Evolutionary conservation across 306 rosid species (phyloP).

Genomic region (Cucumis sativus): DNA sequence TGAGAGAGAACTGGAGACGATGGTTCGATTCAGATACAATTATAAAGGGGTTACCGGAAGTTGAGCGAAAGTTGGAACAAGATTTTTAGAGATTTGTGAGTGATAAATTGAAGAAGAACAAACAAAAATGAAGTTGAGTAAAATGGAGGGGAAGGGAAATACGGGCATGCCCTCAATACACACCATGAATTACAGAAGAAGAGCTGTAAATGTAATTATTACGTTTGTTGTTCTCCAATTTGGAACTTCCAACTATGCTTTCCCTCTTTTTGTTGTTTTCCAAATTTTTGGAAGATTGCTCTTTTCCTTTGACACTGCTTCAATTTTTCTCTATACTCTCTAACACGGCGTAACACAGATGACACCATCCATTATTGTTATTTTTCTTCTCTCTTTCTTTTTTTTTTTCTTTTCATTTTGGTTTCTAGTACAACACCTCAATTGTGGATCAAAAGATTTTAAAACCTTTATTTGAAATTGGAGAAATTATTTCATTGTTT

Average conservation of each 20-base stretch:
- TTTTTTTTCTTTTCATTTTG: too few species aligned
- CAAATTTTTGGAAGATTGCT: background rate
- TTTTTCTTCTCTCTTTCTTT: too few species aligned
- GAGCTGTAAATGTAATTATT: background rate
- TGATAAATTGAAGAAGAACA: background rate
- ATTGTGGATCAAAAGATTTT: too few species aligned
- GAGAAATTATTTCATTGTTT: too few species aligned
- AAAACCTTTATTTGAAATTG: too few species aligned
- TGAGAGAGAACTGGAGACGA: background rate
- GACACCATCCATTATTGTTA: background rate
- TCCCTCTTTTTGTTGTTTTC: background rate
- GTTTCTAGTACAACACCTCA: too few species aligned
- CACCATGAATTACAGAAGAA: background rate
- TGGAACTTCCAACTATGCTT: background rate
- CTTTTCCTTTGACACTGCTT: background rate
- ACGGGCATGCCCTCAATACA: background rate
- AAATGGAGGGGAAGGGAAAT: background rate
- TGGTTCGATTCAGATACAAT: background rate
- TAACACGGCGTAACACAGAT: background rate
- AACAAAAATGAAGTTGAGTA: background rate
- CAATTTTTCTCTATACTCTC: background rate
- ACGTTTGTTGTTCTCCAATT: background rate
- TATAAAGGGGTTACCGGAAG: background rate
- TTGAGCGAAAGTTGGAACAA: background rate
- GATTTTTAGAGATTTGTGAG: background rate